Conservation (phyloP, 306 rosid species). For the Trifolium fragiferum region DNA sequence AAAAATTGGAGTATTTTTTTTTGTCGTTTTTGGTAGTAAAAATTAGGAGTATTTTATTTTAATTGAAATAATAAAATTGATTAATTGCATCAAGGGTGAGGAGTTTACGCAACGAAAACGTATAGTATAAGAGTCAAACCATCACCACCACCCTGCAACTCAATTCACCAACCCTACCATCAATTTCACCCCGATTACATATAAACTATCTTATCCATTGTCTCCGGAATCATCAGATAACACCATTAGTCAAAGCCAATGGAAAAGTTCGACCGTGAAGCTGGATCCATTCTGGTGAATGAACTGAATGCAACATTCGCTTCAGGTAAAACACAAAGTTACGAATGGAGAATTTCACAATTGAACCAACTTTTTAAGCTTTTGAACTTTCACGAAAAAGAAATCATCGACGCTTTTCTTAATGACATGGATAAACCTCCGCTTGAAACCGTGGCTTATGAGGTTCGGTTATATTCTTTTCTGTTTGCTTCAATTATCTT, state of each 20-base stretch:
- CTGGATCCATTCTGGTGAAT: constrained; percentile 33
- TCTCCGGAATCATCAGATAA: background rate
- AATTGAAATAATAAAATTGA: too few relatives aligned
- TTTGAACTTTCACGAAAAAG: background rate
- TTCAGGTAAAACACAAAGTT: constrained; percentile 46
- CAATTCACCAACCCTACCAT: background rate
- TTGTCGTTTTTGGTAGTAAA: too few relatives aligned
- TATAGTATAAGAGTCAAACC: too few relatives aligned
- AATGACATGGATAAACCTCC: constrained; percentile 64
- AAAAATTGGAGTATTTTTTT: too few relatives aligned
- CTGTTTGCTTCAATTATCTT: too few relatives aligned
- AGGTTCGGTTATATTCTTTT: constrained; percentile 47
- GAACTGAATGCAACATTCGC: constrained; percentile 36
- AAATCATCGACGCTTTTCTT: constrained; percentile 45
- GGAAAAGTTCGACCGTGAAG: constrained; percentile 25
- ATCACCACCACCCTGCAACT: background rate
- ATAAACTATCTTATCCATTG: too few relatives aligned
- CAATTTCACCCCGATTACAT: background rate
- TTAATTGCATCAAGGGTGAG: too few relatives aligned
- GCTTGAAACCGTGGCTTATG: constrained; percentile 61
- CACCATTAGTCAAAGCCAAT: too few relatives aligned
- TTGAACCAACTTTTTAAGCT: constrained; percentile 38
- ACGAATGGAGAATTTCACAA: constrained; percentile 51
- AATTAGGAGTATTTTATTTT: too few relatives aligned
- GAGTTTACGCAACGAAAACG: too few relatives aligned